phyloP scores from a whole-genome alignment of 371 early-diverging fungal species.

The Apophysomyces ossiformis region DNA sequence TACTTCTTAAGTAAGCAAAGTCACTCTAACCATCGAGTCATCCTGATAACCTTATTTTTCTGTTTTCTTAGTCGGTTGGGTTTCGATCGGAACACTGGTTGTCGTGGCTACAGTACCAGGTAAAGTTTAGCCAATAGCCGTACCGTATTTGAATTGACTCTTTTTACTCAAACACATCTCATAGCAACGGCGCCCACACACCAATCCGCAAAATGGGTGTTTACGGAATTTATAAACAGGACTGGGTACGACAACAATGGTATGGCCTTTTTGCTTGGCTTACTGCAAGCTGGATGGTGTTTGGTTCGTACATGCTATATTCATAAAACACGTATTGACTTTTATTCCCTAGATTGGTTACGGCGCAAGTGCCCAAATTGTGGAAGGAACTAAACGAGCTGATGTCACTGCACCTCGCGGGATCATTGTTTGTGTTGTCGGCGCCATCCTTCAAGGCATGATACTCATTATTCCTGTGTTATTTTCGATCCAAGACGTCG shows the following conservation, averaged over 20 bases:
- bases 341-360: constrained; percentile 34
- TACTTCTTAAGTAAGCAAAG: constrained; percentile 27
- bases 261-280: constrained; percentile 44
- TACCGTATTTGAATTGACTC: not conserved
- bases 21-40: not conserved
- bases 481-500: constrained; percentile 49
- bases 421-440: constrained; percentile 41
- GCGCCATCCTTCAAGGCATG: constrained; percentile 41
- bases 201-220: constrained; percentile 41
- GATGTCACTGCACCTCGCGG: constrained; percentile 50
- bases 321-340: not conserved
- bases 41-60: not conserved
- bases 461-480: constrained; percentile 37
- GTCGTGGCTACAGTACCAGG: constrained; percentile 37
- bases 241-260: constrained; percentile 41
- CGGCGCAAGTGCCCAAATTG: constrained; percentile 48
- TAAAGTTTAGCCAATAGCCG: constrained; percentile 3
- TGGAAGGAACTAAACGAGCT: constrained; percentile 48
- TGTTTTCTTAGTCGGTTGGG: constrained; percentile 33
- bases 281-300: constrained; percentile 45
- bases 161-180: not conserved
- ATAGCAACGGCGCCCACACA: constrained; percentile 42
- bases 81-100: constrained; percentile 36
- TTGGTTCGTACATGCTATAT: constrained; percentile 20
- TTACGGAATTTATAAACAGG: constrained; percentile 40